These are phyloP conservation scores for Linum tenue DNA, from an alignment of 345 rosid genomes.

Conservation along the genomic window DNA sequence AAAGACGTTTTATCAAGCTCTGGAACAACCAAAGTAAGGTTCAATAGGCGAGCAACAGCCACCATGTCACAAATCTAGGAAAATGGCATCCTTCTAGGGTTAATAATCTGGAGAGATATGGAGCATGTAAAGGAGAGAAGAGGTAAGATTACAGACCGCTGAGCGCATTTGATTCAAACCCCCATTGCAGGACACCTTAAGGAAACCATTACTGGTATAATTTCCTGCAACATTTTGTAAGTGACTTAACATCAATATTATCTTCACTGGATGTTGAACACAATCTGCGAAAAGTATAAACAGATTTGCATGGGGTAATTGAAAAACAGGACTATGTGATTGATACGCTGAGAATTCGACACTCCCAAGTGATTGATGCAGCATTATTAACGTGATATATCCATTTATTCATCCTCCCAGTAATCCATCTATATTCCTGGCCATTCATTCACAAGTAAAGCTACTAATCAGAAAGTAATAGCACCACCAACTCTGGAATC, in stretches of 20 bases:
- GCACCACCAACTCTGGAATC: background rate
- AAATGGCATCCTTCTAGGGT: constrained; percentile 14
- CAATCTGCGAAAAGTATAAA: too few relatives aligned
- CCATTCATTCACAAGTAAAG: too few relatives aligned
- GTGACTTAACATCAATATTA: background rate
- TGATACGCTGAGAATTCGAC: too few relatives aligned
- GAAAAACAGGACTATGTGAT: too few relatives aligned
- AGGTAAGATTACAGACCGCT: constrained; percentile 47
- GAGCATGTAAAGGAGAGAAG: constrained; percentile 15
- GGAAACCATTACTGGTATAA: constrained; percentile 71
- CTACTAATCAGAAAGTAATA: background rate
- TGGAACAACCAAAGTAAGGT: constrained; percentile 90
- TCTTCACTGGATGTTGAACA: background rate
- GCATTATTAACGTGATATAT: too few relatives aligned
- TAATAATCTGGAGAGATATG: constrained; percentile 11
- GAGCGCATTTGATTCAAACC: constrained; percentile 98
- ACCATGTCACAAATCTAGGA: constrained; percentile 91
- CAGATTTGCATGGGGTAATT: too few relatives aligned
- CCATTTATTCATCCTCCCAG: too few relatives aligned
- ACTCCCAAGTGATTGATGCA: too few relatives aligned
- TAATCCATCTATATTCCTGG: too few relatives aligned
- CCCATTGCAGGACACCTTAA: constrained; percentile 80
- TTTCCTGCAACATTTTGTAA: constrained; percentile 40
- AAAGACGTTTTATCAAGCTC: constrained; percentile 95
- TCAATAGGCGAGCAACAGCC: constrained; percentile 71